Conservation (phyloP, 2,329 filamentous ascomycete species). For the Ascochyta viciae-villosae region DNA sequence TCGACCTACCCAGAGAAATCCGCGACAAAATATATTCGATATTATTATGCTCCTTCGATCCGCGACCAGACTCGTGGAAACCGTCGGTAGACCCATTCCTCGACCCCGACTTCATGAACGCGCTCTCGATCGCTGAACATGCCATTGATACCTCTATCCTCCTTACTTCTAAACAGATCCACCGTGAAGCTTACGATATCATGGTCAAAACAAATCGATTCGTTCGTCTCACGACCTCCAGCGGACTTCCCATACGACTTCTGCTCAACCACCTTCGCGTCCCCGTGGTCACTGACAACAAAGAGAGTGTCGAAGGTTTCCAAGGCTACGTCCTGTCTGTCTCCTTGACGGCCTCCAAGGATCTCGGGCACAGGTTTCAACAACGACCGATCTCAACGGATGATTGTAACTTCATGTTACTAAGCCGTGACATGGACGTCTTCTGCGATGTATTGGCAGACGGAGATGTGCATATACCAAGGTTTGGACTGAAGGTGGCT, state of each 20-base stretch:
- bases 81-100: background rate
- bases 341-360: conserved; percentile 1
- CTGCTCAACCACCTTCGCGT: conserved; percentile 4
- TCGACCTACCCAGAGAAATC: conserved; percentile 20
- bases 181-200: conserved; percentile 21
- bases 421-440: conserved; percentile 20
- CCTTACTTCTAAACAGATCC: conserved; percentile 11
- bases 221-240: conserved; percentile 12
- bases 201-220: conserved; percentile 30
- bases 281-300: conserved; percentile 14
- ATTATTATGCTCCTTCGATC: conserved; percentile 12
- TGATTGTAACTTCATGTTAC: conserved; percentile 15
- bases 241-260: conserved; percentile 8
- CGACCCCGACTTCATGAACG: background rate
- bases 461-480: conserved; percentile 7
- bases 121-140: background rate
- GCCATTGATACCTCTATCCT: conserved; percentile 17
- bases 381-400: background rate
- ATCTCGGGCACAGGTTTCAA: background rate
- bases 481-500: conserved; percentile 5
- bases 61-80: background rate
- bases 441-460: conserved; percentile 21
- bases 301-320: conserved; percentile 8
- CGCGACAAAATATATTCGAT: conserved; percentile 20
- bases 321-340: conserved; percentile 23